Base-by-base conservation (phyloP, 805 yeast species). In the Kuraishia piskuri region DNA sequence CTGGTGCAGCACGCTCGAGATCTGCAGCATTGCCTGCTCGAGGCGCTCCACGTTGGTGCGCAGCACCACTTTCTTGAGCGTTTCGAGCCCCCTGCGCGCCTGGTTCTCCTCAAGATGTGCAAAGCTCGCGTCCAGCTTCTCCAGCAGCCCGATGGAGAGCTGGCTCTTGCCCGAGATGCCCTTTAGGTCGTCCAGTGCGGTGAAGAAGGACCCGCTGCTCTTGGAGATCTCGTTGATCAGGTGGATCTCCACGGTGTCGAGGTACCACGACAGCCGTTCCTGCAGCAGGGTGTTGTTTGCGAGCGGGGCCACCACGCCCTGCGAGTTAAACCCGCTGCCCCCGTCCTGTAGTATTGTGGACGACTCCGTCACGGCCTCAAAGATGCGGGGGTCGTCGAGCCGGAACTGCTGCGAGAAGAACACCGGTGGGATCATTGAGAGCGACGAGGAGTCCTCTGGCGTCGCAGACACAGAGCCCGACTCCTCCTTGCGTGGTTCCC, bases 341-440 rank as follows among this genome's bases (percentile, higher is more conserved):
- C 63, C 65, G 46, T 66, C 63, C 20, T 73, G 64, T 5, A 71
- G 55, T 21, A 81, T 70, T 20, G 78, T 77, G 2, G 80, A 70
- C 46, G 78, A 79, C 48, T 83, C 90, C 14, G 87, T 76, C 2
- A 91, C 96, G 55, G 79, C 73, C 53, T 83, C 82, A 66, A 92
- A 92, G 1, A 84, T 76, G 54, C 96, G 76, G 6, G 97, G 97
- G 64, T 94, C 90, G 60, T 94, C 97, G 45, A 94, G 73, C 57
- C 88, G 76, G 68, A 94, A 94, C 46, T 82, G 78, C 7, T 78
- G 72, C 23, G 78, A 79, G 57, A 86, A 83, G 60, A 79, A 94
- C 1, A 89, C 80, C 2, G 71, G 67, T 0, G 99, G 98, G 5
- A 94, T 79, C 55, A 74, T 64, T 7, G 68, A 59, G 49, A 82